Percentiles rank a stretch among this genome's conserved stretches.
Conservation (phyloP, 257 asterid genomes). For the Paulownia fortunei region DNA sequence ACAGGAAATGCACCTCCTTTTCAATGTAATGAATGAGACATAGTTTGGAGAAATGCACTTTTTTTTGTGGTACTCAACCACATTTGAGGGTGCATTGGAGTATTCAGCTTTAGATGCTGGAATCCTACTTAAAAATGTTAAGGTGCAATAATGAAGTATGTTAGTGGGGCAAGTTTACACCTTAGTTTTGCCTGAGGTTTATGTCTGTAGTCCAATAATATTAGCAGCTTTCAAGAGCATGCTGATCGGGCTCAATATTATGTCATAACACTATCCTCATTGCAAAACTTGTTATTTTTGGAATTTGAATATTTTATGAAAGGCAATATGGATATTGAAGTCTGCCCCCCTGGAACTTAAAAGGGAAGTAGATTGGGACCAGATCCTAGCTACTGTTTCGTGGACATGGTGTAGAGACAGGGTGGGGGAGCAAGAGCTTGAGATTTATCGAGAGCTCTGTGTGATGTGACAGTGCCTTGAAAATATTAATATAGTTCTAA, state of each 20-base stretch:
- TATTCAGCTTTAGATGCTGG: neutral
- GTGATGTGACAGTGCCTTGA: neutral
- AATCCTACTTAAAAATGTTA: neutral
- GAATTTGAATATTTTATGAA: neutral
- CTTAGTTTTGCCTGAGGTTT: neutral
- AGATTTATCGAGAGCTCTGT: neutral
- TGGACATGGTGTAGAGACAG: neutral
- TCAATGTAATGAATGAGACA: neutral
- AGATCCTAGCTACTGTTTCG: neutral
- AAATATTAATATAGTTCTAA: neutral
- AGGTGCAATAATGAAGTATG: neutral
- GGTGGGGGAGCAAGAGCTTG: neutral
- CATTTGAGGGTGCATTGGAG: neutral
- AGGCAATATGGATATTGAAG: neutral
- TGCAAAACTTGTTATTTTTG: neutral
- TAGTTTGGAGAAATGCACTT: neutral
- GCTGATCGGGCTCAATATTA: neutral
- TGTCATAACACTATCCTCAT: neutral
- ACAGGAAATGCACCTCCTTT: neutral
- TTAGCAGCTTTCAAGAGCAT: neutral
- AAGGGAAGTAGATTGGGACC: neutral
- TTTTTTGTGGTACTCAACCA: neutral
- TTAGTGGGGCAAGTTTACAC: neutral
- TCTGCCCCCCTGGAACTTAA: neutral
- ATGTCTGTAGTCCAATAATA: neutral